Conservation (phyloP, 352 stramenopile species). For the Globisporangium lucens region DNA sequence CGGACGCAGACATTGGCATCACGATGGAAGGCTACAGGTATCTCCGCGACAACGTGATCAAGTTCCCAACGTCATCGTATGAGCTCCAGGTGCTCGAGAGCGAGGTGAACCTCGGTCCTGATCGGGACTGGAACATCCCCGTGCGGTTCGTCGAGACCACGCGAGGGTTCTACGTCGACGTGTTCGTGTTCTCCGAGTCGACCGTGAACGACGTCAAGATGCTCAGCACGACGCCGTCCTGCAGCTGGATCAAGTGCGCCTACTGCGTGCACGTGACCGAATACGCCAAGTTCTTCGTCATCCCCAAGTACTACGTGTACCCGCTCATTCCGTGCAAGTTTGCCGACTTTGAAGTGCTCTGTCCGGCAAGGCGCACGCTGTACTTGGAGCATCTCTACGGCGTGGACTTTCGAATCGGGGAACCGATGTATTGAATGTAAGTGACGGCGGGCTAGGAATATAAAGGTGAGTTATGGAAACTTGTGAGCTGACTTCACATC, state of each 20-base stretch:
- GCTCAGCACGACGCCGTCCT: conserved; percentile 36
- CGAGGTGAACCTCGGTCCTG: conserved; percentile 23
- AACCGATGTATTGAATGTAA: background rate
- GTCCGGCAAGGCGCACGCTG: conserved; percentile 36
- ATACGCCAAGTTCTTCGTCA: conserved; percentile 30
- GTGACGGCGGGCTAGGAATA: background rate
- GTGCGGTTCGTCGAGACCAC: conserved; percentile 51
- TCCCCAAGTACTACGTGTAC: conserved; percentile 46
- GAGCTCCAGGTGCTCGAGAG: conserved; percentile 55
- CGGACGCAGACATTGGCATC: conserved; percentile 55
- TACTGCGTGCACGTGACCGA: conserved; percentile 37
- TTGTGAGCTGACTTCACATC: no score
- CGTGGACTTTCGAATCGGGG: conserved; percentile 30
- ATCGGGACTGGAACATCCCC: conserved; percentile 54
- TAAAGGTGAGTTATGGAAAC: no score
- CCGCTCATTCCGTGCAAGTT: conserved; percentile 47
- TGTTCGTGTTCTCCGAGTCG: conserved; percentile 55
- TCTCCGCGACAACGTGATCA: conserved; percentile 29
- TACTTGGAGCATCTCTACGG: conserved; percentile 66
- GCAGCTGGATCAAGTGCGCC: conserved; percentile 41
- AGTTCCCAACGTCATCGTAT: conserved; percentile 25
- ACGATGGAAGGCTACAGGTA: conserved; percentile 33
- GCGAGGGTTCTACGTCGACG: conserved; percentile 63
- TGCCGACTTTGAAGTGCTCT: conserved; percentile 43
- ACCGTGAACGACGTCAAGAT: conserved; percentile 27